Evolutionary conservation across 2,329 filamentous ascomycete species (phyloP), one percentile per base, ranked within the genome.

Genomic region (Colletotrichum camelliae): DNA sequence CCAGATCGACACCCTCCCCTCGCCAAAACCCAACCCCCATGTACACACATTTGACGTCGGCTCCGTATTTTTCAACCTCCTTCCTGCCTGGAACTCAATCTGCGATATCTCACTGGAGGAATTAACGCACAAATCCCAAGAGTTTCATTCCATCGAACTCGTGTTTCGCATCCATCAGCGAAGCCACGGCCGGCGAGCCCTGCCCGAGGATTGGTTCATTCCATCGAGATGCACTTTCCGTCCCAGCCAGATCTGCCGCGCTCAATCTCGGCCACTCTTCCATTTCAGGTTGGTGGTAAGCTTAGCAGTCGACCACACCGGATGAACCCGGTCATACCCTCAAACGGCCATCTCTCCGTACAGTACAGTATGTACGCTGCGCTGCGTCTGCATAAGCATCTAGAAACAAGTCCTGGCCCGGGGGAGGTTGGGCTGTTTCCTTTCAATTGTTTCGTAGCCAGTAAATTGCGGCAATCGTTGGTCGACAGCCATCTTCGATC

Each of bases 181-280:
- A 73, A 48, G 57, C 73, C 62, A 76, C 29, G 48, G 43, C 58
- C 62, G 33, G 7, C 58, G 12, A 52, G 65, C 24, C 29, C 18
- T 43, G 65, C 15, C 10, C 58, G 27, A 58, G 43, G 57, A 76
- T 76, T 66, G 70, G 70, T 65, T 60, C 27, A 33, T 73, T 74
- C 35, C 70, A 76, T 65, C 29, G 70, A 68, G 64, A 74, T 76
- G 64, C 70, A 52, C 18, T 21, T 52, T 73, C 58, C 57, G 70
- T 43, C 52, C 57, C 58, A 48, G 74, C 39, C 64, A 75, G 70
- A 74, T 75, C 70, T 75, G 70, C 70, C 65, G 33, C 43, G 57
- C 66, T 58, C 74, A 76, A 70, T 67, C 72, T 76, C 74, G 74
- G 74, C 37, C 66, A 76, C 58, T 75, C 74, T 76, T 76, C 74